phyloP scores from a whole-genome alignment of 1,139 yeast genomes.

The Pneumocystis wakefieldiae region DNA sequence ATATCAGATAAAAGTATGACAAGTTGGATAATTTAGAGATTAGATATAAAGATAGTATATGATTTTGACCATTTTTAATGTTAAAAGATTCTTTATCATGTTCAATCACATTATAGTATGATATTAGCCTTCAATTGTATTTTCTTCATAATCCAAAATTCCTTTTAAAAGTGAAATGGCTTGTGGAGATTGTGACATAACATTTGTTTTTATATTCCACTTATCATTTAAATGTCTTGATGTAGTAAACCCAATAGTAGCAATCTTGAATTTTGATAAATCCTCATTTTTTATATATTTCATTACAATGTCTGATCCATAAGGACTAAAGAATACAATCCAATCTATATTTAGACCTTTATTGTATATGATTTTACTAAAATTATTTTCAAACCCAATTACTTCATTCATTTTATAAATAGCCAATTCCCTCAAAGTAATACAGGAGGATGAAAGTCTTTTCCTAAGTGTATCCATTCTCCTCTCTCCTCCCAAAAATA shows the following conservation, averaged over 20 bases:
- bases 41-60: too few relatives aligned
- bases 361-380: constrained; percentile 17
- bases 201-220: constrained; percentile 38
- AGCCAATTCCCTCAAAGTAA: constrained; percentile 44
- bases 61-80: background rate
- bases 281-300: constrained; percentile 24
- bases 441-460: constrained; percentile 34
- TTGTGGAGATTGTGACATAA: constrained; percentile 41
- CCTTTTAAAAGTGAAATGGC: background rate
- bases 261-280: constrained; percentile 30
- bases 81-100: background rate
- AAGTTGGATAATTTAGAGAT: too few relatives aligned
- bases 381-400: constrained; percentile 28
- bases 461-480: constrained; percentile 70
- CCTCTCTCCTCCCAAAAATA: constrained; percentile 76
- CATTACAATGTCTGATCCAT: constrained; percentile 58
- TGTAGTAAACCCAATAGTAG: constrained; percentile 91
- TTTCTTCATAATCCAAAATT: constrained; percentile 3
- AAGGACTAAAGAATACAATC: constrained; percentile 84
- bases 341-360: constrained; percentile 27
- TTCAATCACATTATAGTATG: background rate
- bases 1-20: too few relatives aligned
- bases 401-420: constrained; percentile 53
- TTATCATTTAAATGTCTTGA: constrained; percentile 39
- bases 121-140: background rate